Base-by-base conservation (phyloP, 129 eudicot species). In the Flaveria robusta region DNA sequence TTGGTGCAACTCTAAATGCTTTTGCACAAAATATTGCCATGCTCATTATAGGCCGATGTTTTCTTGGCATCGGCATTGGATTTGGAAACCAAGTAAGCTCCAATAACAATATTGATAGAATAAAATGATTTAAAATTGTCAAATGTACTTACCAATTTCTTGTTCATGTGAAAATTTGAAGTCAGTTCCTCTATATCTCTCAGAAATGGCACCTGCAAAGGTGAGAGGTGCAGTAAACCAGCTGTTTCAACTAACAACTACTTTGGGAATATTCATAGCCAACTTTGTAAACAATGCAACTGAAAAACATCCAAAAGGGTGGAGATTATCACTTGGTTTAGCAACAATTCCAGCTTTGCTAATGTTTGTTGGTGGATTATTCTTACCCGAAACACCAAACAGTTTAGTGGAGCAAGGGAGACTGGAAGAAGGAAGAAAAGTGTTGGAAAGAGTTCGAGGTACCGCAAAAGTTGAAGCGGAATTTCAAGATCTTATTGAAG, bases 171-270 rank as follows among this genome's bases (percentile, higher is more conserved):
- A 62, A 29, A 26, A 7, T 31, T 63, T 63, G 68, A 74, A 92
- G 94, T 91, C 97, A 29, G 97, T 94, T 75, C 98, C 98, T 11
- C 78, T 94, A 4, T 94, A 94, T 65, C 93, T 94, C 1, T 94
- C 98, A 14, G 98, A 94, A 81, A 89, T 94, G 96, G 87, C 98
- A 12, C 98, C 98, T 23, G 93, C 98, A 22, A 88, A 94, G 54
- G 74, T 94, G 72, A 62, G 98, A 59, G 98, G 98, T 29, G 88
- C 90, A 6, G 85, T 94, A 3, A 91, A 88, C 81, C 97, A 94
- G 47, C 82, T 94, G 74, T 94, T 94, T 56, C 98, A 94, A 51
- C 86, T 94, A 43, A 91, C 98, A n/a, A 94, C 98, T 24, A 87
- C 96, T 79, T 54, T 94, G 10, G 98, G 98, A 8, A 87, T 94